phyloP scores from a whole-genome alignment of 352 stramenopile species.

The Aphanomyces invadans region DNA sequence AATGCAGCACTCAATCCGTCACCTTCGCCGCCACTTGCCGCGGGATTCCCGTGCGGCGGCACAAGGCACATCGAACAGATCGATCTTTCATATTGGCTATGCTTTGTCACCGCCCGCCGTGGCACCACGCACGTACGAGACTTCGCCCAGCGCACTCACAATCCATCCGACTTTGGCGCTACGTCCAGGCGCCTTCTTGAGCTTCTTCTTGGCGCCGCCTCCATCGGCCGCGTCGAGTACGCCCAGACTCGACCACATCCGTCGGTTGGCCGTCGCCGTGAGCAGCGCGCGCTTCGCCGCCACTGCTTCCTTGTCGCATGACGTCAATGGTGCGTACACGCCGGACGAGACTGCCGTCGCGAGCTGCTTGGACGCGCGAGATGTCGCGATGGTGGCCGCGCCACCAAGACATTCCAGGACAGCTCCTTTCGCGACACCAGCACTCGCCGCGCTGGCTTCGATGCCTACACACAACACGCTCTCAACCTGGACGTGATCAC shows the following conservation, averaged over 20 bases:
- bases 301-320: conserved; percentile 70
- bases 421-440: neutral
- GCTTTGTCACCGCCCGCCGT: too few relatives aligned
- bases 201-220: conserved; percentile 27
- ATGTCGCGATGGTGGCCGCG: too few relatives aligned
- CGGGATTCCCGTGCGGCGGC: too few relatives aligned
- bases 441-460: neutral
- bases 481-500: too few relatives aligned
- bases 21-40: too few relatives aligned
- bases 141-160: conserved; percentile 62
- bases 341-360: conserved; percentile 5
- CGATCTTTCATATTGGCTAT: too few relatives aligned
- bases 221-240: conserved; percentile 44
- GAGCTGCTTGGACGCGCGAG: too few relatives aligned
- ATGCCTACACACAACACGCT: too few relatives aligned
- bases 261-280: conserved; percentile 57
- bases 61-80: too few relatives aligned
- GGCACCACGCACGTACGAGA: conserved; percentile 48
- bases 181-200: conserved; percentile 37
- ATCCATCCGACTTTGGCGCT: conserved; percentile 43
- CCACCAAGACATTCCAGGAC: too few relatives aligned
- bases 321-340: conserved; percentile 67
- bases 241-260: conserved; percentile 80
- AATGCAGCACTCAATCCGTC: too few relatives aligned
- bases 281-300: conserved; percentile 74